Base-by-base conservation (phyloP, 2,329 filamentous ascomycete species). In the Balansia obtecta region DNA sequence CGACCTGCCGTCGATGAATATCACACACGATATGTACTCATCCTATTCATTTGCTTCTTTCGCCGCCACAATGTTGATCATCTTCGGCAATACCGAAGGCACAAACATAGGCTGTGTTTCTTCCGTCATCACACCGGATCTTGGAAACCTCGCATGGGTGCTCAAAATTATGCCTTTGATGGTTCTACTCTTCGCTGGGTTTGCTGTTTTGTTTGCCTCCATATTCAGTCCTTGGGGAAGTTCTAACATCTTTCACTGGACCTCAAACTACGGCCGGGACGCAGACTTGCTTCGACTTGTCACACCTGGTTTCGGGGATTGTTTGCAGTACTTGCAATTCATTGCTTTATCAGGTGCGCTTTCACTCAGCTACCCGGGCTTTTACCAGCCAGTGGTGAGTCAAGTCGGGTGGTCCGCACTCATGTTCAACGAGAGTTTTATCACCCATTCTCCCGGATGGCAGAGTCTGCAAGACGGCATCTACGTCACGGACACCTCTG, bases 251-350 rank as follows among this genome's bases (percentile, higher is more conserved):
- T 97, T 97, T 65, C 83, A 87, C 57, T 98, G 91, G 89, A 89
- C 88, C n/a, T 94, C 88, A 62, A 98, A 98, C 64, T 97, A 95
- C 64, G 93, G 93, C 37, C 82, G 91, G 58, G 93, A 98, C 59
- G 86, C 88, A 54, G 93, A 98, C 68, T 73, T 96, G 56, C 74
- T 98, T 49, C 83, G 93, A 50, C 74, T 98, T 45, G 88, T 98
- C 34, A 98, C 93, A 0, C 93, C 93, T 5, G 93, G 93, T 1
- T 97, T 98, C 63, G 89, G 88, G 7, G 93, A 98, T 63, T 98
- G 93, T 61, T 74, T 98, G 50, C 90, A 97, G 67, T 97, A 98
- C 65, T 86, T 98, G 16, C 93, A 98, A 63, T 98, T 95, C 59
- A 76, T 93, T 50, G 83, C 87, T 20, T 71, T 98, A 52, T 93